Conservation (phyloP, 2,329 filamentous ascomycete species). For the Dactylonectria macrodidyma region DNA sequence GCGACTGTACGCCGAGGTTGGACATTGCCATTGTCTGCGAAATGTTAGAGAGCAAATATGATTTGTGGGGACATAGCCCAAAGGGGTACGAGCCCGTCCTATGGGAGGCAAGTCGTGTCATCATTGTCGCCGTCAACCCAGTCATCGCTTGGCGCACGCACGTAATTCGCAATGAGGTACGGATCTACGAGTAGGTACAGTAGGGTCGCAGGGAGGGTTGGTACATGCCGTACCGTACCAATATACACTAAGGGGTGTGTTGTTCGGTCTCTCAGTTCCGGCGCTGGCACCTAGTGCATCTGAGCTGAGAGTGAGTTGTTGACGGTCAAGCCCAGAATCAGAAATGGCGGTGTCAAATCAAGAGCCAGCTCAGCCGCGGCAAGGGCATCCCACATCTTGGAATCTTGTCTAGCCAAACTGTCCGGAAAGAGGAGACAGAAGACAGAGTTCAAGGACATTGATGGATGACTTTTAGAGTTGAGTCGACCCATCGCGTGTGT, state of each 20-base stretch:
- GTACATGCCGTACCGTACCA: too few relatives aligned
- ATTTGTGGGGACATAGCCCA: constrained; percentile 18
- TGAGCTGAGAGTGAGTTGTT: constrained; percentile 13
- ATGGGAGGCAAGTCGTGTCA: constrained; percentile 40
- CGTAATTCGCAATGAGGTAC: constrained; percentile 32
- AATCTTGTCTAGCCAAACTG: constrained; percentile 9
- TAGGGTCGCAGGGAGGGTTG: too few relatives aligned
- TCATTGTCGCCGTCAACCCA: constrained; percentile 38
- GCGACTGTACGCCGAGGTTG: constrained; percentile 20
- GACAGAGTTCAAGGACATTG: constrained; percentile 29
- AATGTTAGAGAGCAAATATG: constrained; percentile 14
- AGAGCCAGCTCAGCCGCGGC: not conserved
- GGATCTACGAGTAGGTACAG: constrained; percentile 15
- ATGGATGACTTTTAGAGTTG: constrained; percentile 41
- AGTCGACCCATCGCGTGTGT: constrained; percentile 41
- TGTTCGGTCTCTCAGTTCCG: constrained; percentile 33
- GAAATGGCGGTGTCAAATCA: not conserved
- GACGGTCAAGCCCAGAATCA: constrained; percentile 9
- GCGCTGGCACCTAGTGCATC: constrained; percentile 31
- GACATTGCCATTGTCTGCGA: constrained; percentile 17
- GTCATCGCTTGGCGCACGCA: constrained; percentile 40
- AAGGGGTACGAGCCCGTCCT: constrained; percentile 25
- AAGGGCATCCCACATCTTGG: constrained; percentile 13
- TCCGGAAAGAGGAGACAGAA: constrained; percentile 21
- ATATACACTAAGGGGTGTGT: constrained; percentile 29